Conservation (phyloP, 2,329 filamentous ascomycete species). For the Trichoderma oligosporum region DNA sequence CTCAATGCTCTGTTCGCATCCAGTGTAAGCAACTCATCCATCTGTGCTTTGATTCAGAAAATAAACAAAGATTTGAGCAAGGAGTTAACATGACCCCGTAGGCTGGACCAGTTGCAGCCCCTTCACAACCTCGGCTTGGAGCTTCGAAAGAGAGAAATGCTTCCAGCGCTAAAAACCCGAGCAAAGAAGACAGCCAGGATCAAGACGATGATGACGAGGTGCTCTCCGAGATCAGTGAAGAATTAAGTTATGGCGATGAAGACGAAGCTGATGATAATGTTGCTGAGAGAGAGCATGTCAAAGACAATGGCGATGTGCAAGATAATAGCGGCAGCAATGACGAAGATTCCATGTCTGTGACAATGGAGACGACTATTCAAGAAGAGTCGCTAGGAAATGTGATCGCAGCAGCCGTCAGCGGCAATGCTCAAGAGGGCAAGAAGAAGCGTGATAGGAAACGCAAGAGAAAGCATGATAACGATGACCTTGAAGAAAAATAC, state of each 20-base stretch:
- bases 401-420: no score
- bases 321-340: slow-evolving; percentile 27
- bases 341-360: slow-evolving; percentile 20
- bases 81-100: slow-evolving; percentile 28
- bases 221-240: slow-evolving; percentile 33
- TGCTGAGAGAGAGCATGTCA: slow-evolving; percentile 23
- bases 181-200: slow-evolving; percentile 31
- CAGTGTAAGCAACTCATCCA: slow-evolving; percentile 55
- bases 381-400: no score
- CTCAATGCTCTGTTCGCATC: slow-evolving; percentile 67
- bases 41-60: background rate
- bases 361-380: slow-evolving; percentile 35
- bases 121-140: slow-evolving; percentile 44
- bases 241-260: slow-evolving; percentile 34
- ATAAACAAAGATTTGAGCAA: background rate
- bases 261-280: slow-evolving; percentile 31
- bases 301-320: slow-evolving; percentile 26
- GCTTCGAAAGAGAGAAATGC: slow-evolving; percentile 33
- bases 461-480: slow-evolving; percentile 64
- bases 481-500: slow-evolving; percentile 68
- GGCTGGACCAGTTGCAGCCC: slow-evolving; percentile 50
- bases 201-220: slow-evolving; percentile 35
- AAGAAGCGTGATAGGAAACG: slow-evolving; percentile 54
- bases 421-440: slow-evolving; percentile 37
- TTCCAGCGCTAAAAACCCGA: slow-evolving; percentile 23